Percentiles rank a stretch among this genome's conserved stretches.
These are phyloP conservation scores for Boletus patriciae DNA, from an alignment of 768 basidiomycete genomes.

Conservation along the genomic window DNA sequence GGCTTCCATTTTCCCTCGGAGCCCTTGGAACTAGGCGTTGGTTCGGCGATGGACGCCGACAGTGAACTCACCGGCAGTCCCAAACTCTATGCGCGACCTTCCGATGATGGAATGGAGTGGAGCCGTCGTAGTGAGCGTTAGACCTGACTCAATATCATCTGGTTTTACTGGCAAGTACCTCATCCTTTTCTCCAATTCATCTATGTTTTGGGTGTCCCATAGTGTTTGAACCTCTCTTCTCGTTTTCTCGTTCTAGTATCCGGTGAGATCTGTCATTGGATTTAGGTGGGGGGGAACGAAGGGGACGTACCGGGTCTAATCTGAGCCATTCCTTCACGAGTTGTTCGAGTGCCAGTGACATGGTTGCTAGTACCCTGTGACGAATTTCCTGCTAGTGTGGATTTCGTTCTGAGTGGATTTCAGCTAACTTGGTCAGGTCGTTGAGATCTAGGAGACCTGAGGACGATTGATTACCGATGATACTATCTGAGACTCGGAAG, in stretches of 20 bases:
- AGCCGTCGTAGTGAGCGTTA: not conserved
- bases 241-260: conserved; percentile 40
- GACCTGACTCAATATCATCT: not conserved
- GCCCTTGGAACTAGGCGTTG: conserved; percentile 43
- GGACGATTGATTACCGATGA: no score
- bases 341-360: conserved; percentile 38
- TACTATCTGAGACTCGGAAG: no score
- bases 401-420: not conserved
- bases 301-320: conserved; percentile 42
- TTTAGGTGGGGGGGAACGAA: not conserved
- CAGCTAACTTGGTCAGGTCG: not conserved
- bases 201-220: conserved; percentile 28
- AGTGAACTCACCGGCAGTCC: conserved; percentile 67
- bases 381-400: not conserved
- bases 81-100: conserved; percentile 79
- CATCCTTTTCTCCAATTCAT: conserved; percentile 44
- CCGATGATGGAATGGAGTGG: not conserved
- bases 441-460: not conserved
- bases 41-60: not conserved
- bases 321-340: conserved; percentile 54
- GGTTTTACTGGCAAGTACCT: conserved; percentile 27
- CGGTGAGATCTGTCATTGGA: not conserved
- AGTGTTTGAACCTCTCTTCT: conserved; percentile 37
- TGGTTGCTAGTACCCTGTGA: not conserved
- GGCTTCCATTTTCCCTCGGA: conserved; percentile 82